phyloP scores from a whole-genome alignment of 805 yeast genomes.

The Tetrapisispora taiwanensis region DNA sequence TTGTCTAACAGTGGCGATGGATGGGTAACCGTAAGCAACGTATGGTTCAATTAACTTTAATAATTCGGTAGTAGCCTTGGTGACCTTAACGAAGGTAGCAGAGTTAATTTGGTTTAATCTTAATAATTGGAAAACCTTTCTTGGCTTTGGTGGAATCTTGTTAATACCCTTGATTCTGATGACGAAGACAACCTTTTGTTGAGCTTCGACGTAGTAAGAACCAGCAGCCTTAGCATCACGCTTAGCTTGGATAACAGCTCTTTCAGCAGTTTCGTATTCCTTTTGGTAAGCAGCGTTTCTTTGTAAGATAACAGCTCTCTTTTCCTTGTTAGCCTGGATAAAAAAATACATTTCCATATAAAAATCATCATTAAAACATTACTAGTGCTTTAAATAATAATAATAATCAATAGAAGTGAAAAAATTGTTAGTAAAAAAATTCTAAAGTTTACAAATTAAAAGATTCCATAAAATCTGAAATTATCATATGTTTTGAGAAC shows the following conservation, averaged over 20 bases:
- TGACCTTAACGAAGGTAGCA: constrained; percentile 89
- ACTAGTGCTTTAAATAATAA: background rate
- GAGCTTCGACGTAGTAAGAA: constrained; percentile 91
- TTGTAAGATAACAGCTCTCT: constrained; percentile 68
- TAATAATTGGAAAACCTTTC: constrained; percentile 92
- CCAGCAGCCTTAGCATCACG: constrained; percentile 92
- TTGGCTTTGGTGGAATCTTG: constrained; percentile 98
- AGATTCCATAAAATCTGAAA: too few relatives aligned
- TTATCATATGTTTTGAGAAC: too few relatives aligned
- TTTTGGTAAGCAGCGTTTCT: constrained; percentile 95
- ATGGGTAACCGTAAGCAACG: constrained; percentile 97
- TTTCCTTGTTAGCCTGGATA: constrained; percentile 39
- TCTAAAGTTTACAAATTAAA: background rate
- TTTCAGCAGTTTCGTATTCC: constrained; percentile 90
- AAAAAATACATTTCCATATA: background rate
- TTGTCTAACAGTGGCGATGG: constrained; percentile 81
- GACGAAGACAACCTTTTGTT: constrained; percentile 88
- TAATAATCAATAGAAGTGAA: background rate
- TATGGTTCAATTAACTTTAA: constrained; percentile 91
- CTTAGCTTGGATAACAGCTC: constrained; percentile 76
- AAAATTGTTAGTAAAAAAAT: constrained; percentile 1
- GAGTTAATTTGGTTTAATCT: constrained; percentile 90
- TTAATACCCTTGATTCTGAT: constrained; percentile 98
- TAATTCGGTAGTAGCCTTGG: constrained; percentile 91
- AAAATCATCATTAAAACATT: background rate